Evolutionary conservation across 139 green algal species (phyloP).

Genomic region (Volvox reticuliferus): DNA sequence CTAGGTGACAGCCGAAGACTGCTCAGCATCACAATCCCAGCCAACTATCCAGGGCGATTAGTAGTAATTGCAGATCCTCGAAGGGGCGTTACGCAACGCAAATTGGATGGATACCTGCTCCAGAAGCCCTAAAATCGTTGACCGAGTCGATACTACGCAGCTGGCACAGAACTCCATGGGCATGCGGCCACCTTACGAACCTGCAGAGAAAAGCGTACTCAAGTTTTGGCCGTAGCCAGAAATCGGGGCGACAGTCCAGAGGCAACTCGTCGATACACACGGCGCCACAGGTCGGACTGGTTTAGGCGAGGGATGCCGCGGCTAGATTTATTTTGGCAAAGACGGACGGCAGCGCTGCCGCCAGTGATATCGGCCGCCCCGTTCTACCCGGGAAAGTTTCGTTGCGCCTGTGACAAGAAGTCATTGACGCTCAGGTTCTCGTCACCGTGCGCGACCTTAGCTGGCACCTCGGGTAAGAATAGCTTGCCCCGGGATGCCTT

Average conservation of each 20-base stretch:
- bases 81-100: not conserved
- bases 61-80: not conserved
- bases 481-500: conserved; percentile 67
- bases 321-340: not conserved
- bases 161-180: not conserved
- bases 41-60: not conserved
- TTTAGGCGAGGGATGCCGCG: not conserved
- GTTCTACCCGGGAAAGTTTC: not conserved
- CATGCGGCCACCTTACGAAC: not conserved
- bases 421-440: conserved; percentile 82
- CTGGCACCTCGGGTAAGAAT: conserved; percentile 65
- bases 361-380: not conserved
- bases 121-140: not conserved
- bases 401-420: conserved; percentile 73
- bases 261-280: not conserved
- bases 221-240: not conserved
- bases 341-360: not conserved
- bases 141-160: not conserved
- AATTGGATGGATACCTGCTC: not conserved
- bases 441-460: conserved; percentile 82
- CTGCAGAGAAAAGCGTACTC: conserved; percentile 4
- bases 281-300: no score
- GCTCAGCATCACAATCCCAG: not conserved
- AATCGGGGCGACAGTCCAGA: not conserved
- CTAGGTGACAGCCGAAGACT: not conserved